Conservation (phyloP, 345 rosid species). For the Gossypium longicalyx region DNA sequence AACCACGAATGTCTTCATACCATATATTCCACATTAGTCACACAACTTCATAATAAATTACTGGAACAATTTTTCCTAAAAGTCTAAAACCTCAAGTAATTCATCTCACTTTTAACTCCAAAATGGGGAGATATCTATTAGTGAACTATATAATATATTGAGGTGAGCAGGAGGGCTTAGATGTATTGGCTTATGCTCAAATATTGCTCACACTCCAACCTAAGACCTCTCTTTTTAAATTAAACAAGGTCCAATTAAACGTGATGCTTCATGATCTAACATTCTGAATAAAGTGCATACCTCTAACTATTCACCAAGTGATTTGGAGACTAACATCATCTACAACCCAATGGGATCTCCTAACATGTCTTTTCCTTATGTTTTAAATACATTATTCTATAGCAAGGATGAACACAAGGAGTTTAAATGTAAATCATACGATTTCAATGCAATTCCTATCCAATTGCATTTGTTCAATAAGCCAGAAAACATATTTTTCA, state of each 20-base stretch:
- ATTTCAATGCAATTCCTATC: background rate
- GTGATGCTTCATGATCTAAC: background rate
- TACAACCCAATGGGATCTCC: background rate
- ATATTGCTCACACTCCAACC: background rate
- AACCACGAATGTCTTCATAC: background rate
- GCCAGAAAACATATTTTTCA: background rate
- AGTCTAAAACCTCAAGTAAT: background rate
- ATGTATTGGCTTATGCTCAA: background rate
- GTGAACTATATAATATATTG: background rate
- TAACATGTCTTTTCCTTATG: background rate
- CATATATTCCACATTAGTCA: background rate
- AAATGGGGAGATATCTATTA: background rate
- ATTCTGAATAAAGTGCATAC: background rate
- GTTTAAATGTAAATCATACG: background rate
- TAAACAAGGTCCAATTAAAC: background rate
- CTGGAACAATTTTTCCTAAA: background rate
- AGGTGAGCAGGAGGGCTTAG: background rate
- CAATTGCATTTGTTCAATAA: background rate
- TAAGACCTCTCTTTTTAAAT: background rate
- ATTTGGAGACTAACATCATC: background rate
- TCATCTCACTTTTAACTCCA: too few relatives aligned
- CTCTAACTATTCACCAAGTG: background rate
- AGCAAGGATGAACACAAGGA: background rate
- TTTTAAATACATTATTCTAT: background rate
- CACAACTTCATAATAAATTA: background rate